Conservation (phyloP, 257 asterid genomes). For the Rehmannia glutinosa region DNA sequence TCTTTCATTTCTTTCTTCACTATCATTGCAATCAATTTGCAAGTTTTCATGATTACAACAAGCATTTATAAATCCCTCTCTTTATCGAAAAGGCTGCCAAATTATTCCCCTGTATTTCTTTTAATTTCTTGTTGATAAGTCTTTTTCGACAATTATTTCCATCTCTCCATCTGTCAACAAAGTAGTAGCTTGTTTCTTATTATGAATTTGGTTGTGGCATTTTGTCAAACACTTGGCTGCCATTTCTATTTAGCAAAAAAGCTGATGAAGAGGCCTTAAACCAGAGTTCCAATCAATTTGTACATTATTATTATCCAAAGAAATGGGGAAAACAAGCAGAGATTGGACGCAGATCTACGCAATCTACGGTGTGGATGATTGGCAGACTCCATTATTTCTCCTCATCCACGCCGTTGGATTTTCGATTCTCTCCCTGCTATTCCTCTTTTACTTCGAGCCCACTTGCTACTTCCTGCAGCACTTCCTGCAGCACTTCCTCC, state of each 20-base stretch:
- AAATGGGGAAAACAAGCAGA: conserved; percentile 53
- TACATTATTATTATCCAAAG: no score
- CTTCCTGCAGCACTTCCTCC: conserved; percentile 41
- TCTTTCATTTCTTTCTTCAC: neutral
- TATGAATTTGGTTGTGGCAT: neutral
- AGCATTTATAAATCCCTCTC: neutral
- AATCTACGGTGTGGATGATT: conserved; percentile 70
- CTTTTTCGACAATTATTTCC: neutral
- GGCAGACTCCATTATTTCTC: conserved; percentile 73
- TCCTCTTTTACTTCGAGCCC: conserved; percentile 60
- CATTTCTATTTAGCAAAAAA: neutral
- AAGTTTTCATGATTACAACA: neutral
- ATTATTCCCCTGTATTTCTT: conserved; percentile 19
- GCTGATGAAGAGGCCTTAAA: no score
- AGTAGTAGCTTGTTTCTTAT: neutral
- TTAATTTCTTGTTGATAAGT: neutral
- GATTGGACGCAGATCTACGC: conserved; percentile 86
- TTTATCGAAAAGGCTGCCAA: neutral
- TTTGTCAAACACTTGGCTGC: neutral
- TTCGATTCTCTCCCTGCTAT: conserved; percentile 42
- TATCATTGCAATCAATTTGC: neutral
- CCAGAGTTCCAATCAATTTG: no score
- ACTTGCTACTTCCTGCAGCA: conserved; percentile 41
- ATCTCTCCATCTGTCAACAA: neutral
- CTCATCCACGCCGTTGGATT: conserved; percentile 49